Base-by-base conservation (phyloP, 1,284 basidiomycete species). In the Puccinia triticina region DNA sequence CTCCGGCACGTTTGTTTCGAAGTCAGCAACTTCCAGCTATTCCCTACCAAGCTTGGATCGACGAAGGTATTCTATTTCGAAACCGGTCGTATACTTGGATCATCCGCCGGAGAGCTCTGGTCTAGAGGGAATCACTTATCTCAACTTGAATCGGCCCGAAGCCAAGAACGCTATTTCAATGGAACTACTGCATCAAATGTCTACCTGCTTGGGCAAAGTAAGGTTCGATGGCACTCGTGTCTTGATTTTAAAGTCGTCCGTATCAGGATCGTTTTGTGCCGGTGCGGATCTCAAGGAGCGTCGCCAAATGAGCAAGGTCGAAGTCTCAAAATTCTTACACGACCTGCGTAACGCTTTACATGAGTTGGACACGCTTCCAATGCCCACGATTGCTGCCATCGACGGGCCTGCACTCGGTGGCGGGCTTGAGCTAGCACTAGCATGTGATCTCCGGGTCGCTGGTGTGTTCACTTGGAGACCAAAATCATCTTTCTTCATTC, bases 371-470 rank as follows among this genome's bases (percentile, higher is more conserved):
- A 89, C 89, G 57, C 89, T 97, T 32, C 92, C 93, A 21, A 90
- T 96, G 88, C 95, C 95, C 0, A 95, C 93, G 11, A 92, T 98
- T 80, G 94, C 94, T 21, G 94, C 95, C 7, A 93, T 98, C 75
- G 95, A 97, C 86, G 96, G 96, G 0, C 93, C 94, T 43, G 95
- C 95, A 1, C 90, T 98, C 10, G 95, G 95, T 12, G 95, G 95
- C 34, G 95, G 95, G 1, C 89, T 96, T 46, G 95, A 98, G 87
- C 88, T 97, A 79, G 90, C 92, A 81, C 89, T 97, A 77, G 92
- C 93, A 1, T 95, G 94, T 88, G 95, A 97, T 88, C 87, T 98
- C 84, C 90, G 95, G 23, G 92, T 96, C 26, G 94, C 93, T 82
- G 92, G 93, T 93, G 85, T 21, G 69, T 71, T 11, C 12, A 43